Evolutionary conservation across 208 protist species (phyloP).

Genomic region (Acanthamoeba divionensis): DNA sequence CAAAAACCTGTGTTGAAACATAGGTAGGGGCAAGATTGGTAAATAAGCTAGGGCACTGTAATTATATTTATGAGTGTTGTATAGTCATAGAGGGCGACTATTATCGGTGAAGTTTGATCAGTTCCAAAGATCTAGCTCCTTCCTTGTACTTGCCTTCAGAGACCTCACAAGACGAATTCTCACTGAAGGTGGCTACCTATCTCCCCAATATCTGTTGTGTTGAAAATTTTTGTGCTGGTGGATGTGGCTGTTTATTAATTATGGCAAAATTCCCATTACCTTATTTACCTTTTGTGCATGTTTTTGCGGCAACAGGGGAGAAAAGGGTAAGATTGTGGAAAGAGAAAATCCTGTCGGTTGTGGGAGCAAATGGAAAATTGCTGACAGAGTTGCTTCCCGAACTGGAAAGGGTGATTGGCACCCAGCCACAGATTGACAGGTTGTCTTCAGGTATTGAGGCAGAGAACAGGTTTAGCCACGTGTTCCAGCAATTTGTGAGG

Average conservation of each 20-base stretch:
- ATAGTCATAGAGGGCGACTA: background rate
- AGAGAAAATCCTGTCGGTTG: background rate
- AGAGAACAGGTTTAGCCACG: slow-evolving; percentile 21
- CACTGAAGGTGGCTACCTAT: no score
- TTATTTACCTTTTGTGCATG: no score
- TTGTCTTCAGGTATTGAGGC: background rate
- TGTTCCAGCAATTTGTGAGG: slow-evolving; percentile 33
- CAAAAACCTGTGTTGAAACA: background rate
- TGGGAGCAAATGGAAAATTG: slow-evolving; percentile 22
- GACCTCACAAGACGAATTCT: slow-evolving; percentile 7
- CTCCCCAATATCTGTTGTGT: no score
- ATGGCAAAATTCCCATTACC: no score
- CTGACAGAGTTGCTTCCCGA: slow-evolving; percentile 34
- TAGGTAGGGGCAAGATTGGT: background rate
- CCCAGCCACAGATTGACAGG: background rate
- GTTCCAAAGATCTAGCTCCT: background rate
- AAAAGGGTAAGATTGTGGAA: background rate
- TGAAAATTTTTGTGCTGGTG: no score
- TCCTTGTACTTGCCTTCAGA: background rate
- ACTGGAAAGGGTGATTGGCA: slow-evolving; percentile 27
- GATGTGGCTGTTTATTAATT: no score
- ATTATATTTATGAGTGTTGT: no score
- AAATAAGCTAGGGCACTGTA: no score
- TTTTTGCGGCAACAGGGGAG: no score
- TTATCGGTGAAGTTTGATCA: slow-evolving; percentile 47